Conservation (phyloP, 441 rosid species). For the Bruguiera hainesii region DNA sequence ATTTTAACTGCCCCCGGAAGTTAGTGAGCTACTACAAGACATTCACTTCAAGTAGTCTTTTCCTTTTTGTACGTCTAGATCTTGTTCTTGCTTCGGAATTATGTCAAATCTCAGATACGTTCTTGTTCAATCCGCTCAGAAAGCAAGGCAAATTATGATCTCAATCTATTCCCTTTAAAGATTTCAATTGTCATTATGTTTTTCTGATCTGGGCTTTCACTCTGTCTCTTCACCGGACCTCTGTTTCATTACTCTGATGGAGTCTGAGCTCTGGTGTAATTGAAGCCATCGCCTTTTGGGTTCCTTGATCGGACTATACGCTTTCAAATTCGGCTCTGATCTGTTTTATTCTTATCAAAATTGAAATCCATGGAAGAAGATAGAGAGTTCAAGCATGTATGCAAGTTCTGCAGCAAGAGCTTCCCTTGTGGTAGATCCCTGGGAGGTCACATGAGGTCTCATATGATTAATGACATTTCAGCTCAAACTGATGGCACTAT, state of each 20-base stretch:
- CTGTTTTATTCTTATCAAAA: slow-evolving; percentile 12
- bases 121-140: slow-evolving; percentile 9
- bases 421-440: slow-evolving; percentile 37
- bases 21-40: neutral
- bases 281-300: slow-evolving; percentile 5
- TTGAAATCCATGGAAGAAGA: slow-evolving; percentile 27
- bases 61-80: slow-evolving; percentile 15
- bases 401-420: slow-evolving; percentile 40
- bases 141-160: slow-evolving; percentile 11
- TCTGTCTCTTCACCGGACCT: neutral
- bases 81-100: slow-evolving; percentile 18
- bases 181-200: slow-evolving; percentile 22
- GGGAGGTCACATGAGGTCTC: slow-evolving; percentile 46
- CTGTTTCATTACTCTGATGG: slow-evolving; percentile 24
- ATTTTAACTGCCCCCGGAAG: slow-evolving; percentile 28
- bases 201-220: slow-evolving; percentile 37
- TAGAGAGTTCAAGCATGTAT: slow-evolving; percentile 28
- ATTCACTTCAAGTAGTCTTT: neutral
- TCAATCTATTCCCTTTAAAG: slow-evolving; percentile 12
- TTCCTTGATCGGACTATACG: slow-evolving; percentile 19
- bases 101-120: slow-evolving; percentile 13
- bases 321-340: slow-evolving; percentile 11
- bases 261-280: slow-evolving; percentile 9
- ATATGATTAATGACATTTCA: slow-evolving; percentile 31
- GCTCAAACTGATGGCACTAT: slow-evolving; percentile 33